phyloP scores from a whole-genome alignment of 805 yeast genomes.

The Sugiyamaella mastotermitis region DNA sequence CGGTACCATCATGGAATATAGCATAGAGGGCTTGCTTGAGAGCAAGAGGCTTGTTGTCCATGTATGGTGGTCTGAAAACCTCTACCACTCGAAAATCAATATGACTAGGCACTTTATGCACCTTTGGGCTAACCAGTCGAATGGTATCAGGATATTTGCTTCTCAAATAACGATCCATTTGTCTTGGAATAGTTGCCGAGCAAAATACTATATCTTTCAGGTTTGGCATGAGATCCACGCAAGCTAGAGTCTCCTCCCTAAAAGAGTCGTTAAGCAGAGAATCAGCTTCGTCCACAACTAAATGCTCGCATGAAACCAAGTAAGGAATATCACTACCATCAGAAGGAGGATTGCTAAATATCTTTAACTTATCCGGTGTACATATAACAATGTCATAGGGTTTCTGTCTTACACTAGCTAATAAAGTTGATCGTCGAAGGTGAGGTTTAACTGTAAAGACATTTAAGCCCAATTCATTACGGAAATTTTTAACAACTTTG shows the following conservation, averaged over 20 bases:
- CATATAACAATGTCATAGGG: slow-evolving; percentile 77
- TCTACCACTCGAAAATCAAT: slow-evolving; percentile 71
- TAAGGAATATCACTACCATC: slow-evolving; percentile 20
- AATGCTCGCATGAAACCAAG: slow-evolving; percentile 44
- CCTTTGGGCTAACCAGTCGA: slow-evolving; percentile 68
- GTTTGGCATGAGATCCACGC: slow-evolving; percentile 45
- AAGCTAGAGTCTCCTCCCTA: slow-evolving; percentile 54
- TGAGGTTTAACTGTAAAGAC: slow-evolving; percentile 3
- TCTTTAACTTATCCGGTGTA: slow-evolving; percentile 69
- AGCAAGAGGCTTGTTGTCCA: slow-evolving; percentile 77
- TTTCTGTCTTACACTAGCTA: no score
- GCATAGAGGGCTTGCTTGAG: slow-evolving; percentile 85
- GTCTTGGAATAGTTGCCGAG: slow-evolving; percentile 85
- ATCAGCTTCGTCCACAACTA: slow-evolving; percentile 92
- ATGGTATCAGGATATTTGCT: slow-evolving; percentile 58
- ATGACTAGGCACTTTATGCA: slow-evolving; percentile 78
- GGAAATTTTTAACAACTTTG: slow-evolving; percentile 29
- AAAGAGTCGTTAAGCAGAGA: slow-evolving; percentile 81
- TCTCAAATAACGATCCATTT: slow-evolving; percentile 57
- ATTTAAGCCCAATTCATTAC: not conserved
- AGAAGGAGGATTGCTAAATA: slow-evolving; percentile 29
- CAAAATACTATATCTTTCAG: slow-evolving; percentile 66
- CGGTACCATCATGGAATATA: slow-evolving; percentile 77
- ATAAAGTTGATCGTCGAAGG: no score
- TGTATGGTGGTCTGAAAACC: slow-evolving; percentile 70